Evolutionary conservation across 176 grass and related monocot genomes (phyloP), one percentile per base, ranked within the genome.

Genomic region (Bolboschoenus planiculmis): DNA sequence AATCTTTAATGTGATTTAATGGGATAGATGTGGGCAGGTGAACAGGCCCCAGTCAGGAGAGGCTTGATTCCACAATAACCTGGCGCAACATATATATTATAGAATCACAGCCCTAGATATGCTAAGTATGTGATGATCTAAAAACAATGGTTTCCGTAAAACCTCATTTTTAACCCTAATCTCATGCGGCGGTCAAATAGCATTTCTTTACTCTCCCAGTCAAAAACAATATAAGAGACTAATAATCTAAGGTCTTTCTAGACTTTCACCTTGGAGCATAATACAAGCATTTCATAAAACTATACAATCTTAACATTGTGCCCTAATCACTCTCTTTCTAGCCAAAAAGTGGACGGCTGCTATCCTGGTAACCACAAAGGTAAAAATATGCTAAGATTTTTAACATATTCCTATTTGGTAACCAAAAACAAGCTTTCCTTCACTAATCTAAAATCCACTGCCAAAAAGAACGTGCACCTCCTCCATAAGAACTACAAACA

Each of bases 101-200:
- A 16, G 46, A 50, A 51, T 53, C 20, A 2, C 34, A 53, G 23
- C 11, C 14, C 26, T 76, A 76, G 26, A 76, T 76, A 76, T 76
- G 24, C 13, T 77, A 51, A 3, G 46, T 77, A 77, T 47, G 70
- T 47, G 34, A 77, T 7, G 34, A 77, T 34, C 72, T 53, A 1
- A 33, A 20, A 50, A 16, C 44, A 18, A 20, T n/a, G 14, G 47
- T 33, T 31, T 31, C 9, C 26, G 31, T 53, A 18, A 48, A 51
- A 77, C 37, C 54, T 43, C 39, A 4, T 60, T 61, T 61, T 8
- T 61, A 80, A 81, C 78, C 78, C 78, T 61, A 81, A 80, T 42
- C 2, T 80, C 50, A 20, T 30, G 44, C 24, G 1, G 24, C 24
- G 0, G 72, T 13, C 44, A 3, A 51, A 53, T 20, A 77, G 26